Evolutionary conservation across 345 rosid genomes (phyloP), one percentile per base, ranked within the genome.

Genomic region (Arabidopsis thaliana): DNA sequence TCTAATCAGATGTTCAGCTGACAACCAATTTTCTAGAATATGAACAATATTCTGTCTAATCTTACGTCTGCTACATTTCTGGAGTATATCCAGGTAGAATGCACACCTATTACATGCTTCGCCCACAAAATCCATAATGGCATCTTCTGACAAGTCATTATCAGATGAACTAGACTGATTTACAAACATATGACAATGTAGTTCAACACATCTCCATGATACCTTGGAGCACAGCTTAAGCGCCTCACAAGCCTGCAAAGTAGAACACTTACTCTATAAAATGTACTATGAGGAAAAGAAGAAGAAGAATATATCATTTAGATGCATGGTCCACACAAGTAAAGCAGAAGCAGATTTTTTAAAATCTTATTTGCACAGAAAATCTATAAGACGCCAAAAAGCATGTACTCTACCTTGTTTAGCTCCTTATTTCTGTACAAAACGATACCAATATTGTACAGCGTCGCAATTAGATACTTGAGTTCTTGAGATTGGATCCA

Each of bases 191-290:
- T 85, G 79, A 77, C 87, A 84, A 40, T 80, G 84, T 79, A 59
- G 82, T 73, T 68, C 80, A 72, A 84, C 82, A 79, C 83, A 82
- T 59, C 75, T 70, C 98, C 98, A 94, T 23, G 90, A 90, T 81
- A 97, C 97, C 72, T 79, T 83, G 77, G 83, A 83, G 71, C 87
- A 87, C 60, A 94, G 78, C 72, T 82, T 83, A 51, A 94, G 78
- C 25, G 92, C 88, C 85, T 82, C 80, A 70, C 88, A 88, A 74
- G 97, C 96, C 97, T 92, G 88, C 74, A 80, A 84, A 82, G 59
- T 65, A 23, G 66, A 78, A 30, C 40, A 65, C 5, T 49, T 50
- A 30, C 37, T 22, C 42, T 57, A 24, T 69, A 49, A 30, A 77
- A 22, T 48, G 37, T 37, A 16, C 58, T 23, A 52, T 7, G 49